Evolutionary conservation across 2,329 filamentous ascomycete genomes (phyloP).

Genomic region (Aspergillus sp.): DNA sequence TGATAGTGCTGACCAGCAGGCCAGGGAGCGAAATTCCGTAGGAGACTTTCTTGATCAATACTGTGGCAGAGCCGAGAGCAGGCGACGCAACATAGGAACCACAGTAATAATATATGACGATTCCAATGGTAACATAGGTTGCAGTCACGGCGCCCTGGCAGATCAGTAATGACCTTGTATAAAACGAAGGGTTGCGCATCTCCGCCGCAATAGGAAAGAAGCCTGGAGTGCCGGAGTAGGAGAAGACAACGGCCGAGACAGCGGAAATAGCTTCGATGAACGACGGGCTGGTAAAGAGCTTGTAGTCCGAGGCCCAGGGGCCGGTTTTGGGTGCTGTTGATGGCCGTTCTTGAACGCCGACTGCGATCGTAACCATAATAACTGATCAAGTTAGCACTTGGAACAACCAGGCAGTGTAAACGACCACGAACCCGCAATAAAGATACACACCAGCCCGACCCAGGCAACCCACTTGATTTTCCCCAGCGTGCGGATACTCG

Average conservation of each 20-base stretch:
- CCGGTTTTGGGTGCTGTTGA: conserved; percentile 19
- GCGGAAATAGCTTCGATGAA: conserved; percentile 16
- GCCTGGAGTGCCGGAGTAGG: conserved; percentile 12
- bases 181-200: conserved; percentile 27
- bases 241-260: conserved; percentile 11
- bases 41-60: conserved; percentile 31
- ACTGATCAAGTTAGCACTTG: conserved; percentile 12
- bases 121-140: conserved; percentile 27
- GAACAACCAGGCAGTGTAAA: conserved; percentile 23
- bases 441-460: conserved; percentile 15
- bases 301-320: conserved; percentile 18
- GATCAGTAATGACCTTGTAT: conserved; percentile 21
- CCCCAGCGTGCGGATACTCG: conserved; percentile 25
- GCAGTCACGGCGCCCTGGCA: conserved; percentile 24
- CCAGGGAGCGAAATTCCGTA: conserved; percentile 28
- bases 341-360: conserved; percentile 26
- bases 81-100: conserved; percentile 37
- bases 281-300: conserved; percentile 9
- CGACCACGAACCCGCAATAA: neutral
- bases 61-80: conserved; percentile 36
- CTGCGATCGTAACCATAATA: conserved; percentile 15
- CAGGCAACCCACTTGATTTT: conserved; percentile 26
- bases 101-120: conserved; percentile 39
- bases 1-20: conserved; percentile 13
- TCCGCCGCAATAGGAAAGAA: conserved; percentile 31